These are phyloP conservation scores for Fraxinus excelsior DNA, from an alignment of 257 asterid species.

Conservation along the genomic window DNA sequence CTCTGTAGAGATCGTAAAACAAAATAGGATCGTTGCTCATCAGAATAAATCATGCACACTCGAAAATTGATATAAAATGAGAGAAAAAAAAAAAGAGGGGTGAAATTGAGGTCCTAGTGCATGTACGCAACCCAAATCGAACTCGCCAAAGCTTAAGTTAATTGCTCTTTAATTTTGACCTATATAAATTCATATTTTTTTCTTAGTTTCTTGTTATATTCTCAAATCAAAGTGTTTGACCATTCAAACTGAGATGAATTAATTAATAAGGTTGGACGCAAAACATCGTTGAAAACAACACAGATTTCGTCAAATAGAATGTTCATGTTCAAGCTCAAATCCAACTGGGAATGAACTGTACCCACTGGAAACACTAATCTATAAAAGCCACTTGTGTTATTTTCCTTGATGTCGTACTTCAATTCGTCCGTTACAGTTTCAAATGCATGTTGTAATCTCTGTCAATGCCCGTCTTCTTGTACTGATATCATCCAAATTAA, in stretches of 20 bases:
- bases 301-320: background rate
- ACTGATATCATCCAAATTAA: slow-evolving; percentile 6
- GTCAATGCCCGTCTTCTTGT: slow-evolving; percentile 13
- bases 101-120: too few relatives aligned
- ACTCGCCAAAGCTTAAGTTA: too few relatives aligned
- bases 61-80: too few relatives aligned
- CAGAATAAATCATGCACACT: too few relatives aligned
- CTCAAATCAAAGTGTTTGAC: background rate
- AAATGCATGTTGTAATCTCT: background rate
- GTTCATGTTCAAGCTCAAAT: background rate
- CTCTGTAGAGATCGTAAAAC: too few relatives aligned
- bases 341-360: slow-evolving; percentile 7
- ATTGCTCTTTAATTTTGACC: too few relatives aligned
- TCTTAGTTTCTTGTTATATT: too few relatives aligned
- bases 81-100: too few relatives aligned
- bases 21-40: too few relatives aligned
- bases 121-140: too few relatives aligned
- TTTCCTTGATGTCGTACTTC: slow-evolving; percentile 12
- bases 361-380: background rate
- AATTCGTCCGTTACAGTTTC: background rate
- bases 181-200: too few relatives aligned
- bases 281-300: background rate
- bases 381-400: slow-evolving; percentile 25
- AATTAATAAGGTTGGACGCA: background rate
- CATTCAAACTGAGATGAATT: background rate